Base-by-base conservation (phyloP, 148 eudicot species). In the Rhododendron griersonianum region DNA sequence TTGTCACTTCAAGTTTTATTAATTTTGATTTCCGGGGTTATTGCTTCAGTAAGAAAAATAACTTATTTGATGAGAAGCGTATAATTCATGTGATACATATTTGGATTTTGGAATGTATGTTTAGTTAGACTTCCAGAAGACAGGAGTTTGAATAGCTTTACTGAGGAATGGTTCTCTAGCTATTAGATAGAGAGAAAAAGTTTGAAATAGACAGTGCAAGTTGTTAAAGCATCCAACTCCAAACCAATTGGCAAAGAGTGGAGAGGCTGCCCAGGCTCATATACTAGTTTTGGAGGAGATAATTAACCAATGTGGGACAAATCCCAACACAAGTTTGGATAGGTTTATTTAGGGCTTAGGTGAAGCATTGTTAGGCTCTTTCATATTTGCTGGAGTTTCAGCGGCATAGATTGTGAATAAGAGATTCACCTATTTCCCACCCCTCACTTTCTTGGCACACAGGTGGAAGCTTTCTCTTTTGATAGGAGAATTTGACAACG, bases 161-260 rank as follows among this genome's bases (percentile, higher is more conserved):
- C 61, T 4, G 47, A 33, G 78, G 25, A 69, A 83, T 67, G 21
- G 57, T 83, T 69, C 69, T 71, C 76, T 23, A n/a, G 85, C 19
- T 41, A 69, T 83, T 44, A 7, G 83, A 81, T 33, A 65, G 71
- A 81, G 15, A 79, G 55, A 51, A 80, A 71, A 79, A 23, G 81
- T 25, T 79, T 80, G 23, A 51, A 5, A 50, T 80, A 28, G 82
- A 11, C 8, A 1, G 61, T 11, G 5, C 11, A 55, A 33, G 30
- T 30, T 30, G 30, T 30, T 30, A 30, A 30, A 30, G 30, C 30
- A 30, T 30, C 30, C 30, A 30, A 30, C 30, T 30, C 30, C 30
- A 30, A 30, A 30, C 30, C 30, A 30, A 30, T 30, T 30, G 30
- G 30, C 30, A 30, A 30, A 30, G 30, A 30, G 30, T 30, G 30